Base-by-base conservation (phyloP, 148 eudicot species). In the Agrostemma githago region DNA sequence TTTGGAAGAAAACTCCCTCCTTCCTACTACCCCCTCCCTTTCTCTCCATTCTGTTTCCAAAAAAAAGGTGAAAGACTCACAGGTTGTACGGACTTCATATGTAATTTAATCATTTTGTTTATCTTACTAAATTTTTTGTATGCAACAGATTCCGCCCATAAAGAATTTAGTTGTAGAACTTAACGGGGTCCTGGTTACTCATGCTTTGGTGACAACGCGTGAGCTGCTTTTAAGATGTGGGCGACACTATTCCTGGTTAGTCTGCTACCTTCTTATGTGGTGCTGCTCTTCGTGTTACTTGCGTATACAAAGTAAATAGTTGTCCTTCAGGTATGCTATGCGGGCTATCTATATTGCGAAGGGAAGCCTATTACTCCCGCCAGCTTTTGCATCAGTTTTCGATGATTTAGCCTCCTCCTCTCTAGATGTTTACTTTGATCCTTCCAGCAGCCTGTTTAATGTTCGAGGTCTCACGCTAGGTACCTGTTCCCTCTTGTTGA, bases 361-460 rank as follows among this genome's bases (percentile, higher is more conserved):
- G 76, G 99, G 99, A 89, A 96, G 97, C 83, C 79, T 85, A 34
- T 82, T 96, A 83, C 97, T 96, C 72, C 99, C 99, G 39, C 99
- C 99, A 76, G 82, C 89, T 74, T 96, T 96, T 78, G 93, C 96
- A 76, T 96, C 99, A 64, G 88, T 89, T 75, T 96, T 96, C 68
- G 99, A 96, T 80, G 99, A 96, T 89, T 73, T 84, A 74, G 92
- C 99, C 76, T 96, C 99, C 16, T 96, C 99, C 58, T 92, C 97
- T 70, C 88, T 96, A 38, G 99, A 96, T 85, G 96, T 88, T 69
- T 96, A 89, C 80, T 96, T 96, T 86, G 99, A 96, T 82, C 97
- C 99, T 74, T 90, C 97, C 62, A 90, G 87, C 79, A 92, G 83
- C 83, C 71, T 85, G 84, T 76, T 87, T 41, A 89, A 89, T 85